Percentiles rank a stretch among this genome's conserved stretches.
Conservation (phyloP, 2,329 filamentous ascomycete genomes). For the Pseudocercospora fuligena region DNA sequence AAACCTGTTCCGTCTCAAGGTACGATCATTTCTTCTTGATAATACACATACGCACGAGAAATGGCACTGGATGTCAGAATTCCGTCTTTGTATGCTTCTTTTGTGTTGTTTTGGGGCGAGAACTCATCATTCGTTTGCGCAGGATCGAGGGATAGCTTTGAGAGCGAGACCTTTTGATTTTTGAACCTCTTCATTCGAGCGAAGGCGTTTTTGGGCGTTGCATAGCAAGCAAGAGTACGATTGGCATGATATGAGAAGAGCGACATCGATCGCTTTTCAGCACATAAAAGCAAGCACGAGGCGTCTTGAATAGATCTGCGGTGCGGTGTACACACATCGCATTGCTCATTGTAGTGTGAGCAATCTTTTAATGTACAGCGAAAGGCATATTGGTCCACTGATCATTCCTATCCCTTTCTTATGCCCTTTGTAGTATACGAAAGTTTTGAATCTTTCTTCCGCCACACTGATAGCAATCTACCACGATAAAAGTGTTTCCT, state of each 20-base stretch:
- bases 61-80: conserved; percentile 2
- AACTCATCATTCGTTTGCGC: neutral
- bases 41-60: neutral
- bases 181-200: conserved; percentile 2
- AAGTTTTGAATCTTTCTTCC: no score
- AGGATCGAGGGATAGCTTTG: conserved; percentile 30
- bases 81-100: neutral
- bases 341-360: neutral
- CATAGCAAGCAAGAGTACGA: neutral
- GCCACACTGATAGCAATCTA: no score
- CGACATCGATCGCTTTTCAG: neutral
- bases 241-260: neutral
- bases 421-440: no score
- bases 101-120: neutral
- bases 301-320: neutral
- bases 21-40: conserved; percentile 15
- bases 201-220: conserved; percentile 5
- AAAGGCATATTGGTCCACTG: neutral
- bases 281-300: neutral
- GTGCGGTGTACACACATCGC: neutral
- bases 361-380: neutral
- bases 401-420: no score
- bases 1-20: conserved; percentile 38
- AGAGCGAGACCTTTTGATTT: conserved; percentile 31
- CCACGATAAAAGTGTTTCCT: no score